Evolutionary conservation across 2,329 filamentous ascomycete genomes (phyloP).

Genomic region (Cadophora gregata): DNA sequence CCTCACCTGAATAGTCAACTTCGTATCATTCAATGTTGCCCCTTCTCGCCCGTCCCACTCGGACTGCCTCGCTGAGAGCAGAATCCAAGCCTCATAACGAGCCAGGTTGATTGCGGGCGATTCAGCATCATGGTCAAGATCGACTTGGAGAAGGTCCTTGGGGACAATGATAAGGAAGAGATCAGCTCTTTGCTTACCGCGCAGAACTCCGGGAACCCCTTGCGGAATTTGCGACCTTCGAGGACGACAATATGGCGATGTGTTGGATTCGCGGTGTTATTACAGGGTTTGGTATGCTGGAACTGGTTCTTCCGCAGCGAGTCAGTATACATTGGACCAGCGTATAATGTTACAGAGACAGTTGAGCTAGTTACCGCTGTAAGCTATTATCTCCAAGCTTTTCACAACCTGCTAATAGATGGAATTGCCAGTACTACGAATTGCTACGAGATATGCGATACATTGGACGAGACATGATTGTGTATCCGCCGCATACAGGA

Average conservation of each 20-base stretch:
- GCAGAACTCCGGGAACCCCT: neutral
- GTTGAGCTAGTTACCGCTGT: constrained; percentile 15
- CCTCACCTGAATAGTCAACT: neutral
- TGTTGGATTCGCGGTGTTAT: neutral
- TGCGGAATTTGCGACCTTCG: neutral
- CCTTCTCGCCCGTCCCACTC: neutral
- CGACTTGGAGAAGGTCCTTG: constrained; percentile 10
- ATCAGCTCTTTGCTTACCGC: constrained; percentile 8
- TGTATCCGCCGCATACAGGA: constrained; percentile 19
- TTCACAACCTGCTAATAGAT: constrained; percentile 2
- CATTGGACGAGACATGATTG: constrained; percentile 18
- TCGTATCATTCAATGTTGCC: neutral
- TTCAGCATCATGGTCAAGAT: constrained; percentile 13
- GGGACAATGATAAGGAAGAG: constrained; percentile 1
- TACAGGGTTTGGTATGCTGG: constrained; percentile 13
- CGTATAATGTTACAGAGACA: constrained; percentile 19
- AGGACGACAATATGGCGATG: neutral
- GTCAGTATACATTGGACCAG: neutral
- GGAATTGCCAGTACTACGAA: constrained; percentile 15
- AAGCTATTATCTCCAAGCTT: neutral
- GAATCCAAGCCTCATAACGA: neutral
- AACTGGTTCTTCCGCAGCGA: constrained; percentile 15
- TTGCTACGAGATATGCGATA: constrained; percentile 20
- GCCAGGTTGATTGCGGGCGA: neutral
- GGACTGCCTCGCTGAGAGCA: neutral